Evolutionary conservation across 331 rosid species (phyloP).

Genomic region (Dryas integrifolia): DNA sequence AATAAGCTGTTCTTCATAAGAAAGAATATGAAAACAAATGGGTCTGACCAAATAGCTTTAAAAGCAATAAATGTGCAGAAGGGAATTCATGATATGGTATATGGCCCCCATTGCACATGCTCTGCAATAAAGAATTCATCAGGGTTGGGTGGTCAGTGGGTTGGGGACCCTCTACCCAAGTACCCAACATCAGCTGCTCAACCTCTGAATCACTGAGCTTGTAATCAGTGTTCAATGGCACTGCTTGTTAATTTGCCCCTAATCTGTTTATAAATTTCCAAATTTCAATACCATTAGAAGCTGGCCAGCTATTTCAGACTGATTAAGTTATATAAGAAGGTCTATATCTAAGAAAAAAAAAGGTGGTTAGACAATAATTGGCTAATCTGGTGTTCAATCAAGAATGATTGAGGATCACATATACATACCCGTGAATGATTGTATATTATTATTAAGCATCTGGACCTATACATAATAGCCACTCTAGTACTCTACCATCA

Average conservation of each 20-base stretch:
- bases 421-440: constrained; percentile 29
- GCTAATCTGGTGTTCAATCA: constrained; percentile 14
- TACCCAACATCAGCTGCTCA: constrained; percentile 8
- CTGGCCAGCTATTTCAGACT: not conserved
- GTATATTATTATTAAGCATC: constrained; percentile 21
- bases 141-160: constrained; percentile 24
- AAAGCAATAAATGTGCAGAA: constrained; percentile 1
- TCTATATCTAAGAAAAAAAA: not conserved
- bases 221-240: not conserved
- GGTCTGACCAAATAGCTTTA: constrained; percentile 1
- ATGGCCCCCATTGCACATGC: constrained; percentile 51
- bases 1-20: constrained; percentile 2
- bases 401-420: not conserved
- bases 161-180: constrained; percentile 32
- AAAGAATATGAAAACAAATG: constrained; percentile 12
- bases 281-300: too few relatives aligned
- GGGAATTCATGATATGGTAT: constrained; percentile 15
- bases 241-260: too few relatives aligned
- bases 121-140: constrained; percentile 44
- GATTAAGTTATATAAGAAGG: not conserved
- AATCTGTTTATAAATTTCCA: too few relatives aligned
- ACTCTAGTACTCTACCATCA: not conserved
- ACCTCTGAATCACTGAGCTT: not conserved
- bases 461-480: not conserved
- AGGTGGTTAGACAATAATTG: not conserved